A percentile compares a stretch with the other conserved stretches of the same genome.
Conservation (phyloP, 2,329 filamentous ascomycete species). For the Dactylellina leptospora region DNA sequence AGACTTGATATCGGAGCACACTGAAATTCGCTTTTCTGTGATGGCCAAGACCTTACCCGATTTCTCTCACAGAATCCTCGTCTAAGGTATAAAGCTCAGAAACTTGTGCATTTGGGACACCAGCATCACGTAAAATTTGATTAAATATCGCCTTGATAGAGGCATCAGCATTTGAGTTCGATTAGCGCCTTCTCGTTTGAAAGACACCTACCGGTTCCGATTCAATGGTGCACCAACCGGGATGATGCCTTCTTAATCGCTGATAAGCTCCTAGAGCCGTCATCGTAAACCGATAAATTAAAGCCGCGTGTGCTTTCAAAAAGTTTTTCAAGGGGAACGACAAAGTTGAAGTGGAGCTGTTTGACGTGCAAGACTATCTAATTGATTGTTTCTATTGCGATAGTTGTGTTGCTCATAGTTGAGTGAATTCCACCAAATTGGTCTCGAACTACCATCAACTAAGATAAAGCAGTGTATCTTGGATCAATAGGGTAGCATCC, state of each 20-base stretch:
- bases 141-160: slow-evolving; percentile 78
- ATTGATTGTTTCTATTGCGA: too few relatives aligned
- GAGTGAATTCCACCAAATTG: too few relatives aligned
- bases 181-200: not conserved
- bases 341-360: too few relatives aligned
- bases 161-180: not conserved
- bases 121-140: slow-evolving; percentile 79
- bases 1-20: not conserved
- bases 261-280: slow-evolving; percentile 27
- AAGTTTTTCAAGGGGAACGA: too few relatives aligned
- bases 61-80: slow-evolving; percentile 68
- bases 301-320: too few relatives aligned
- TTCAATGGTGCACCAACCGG: slow-evolving; percentile 56
- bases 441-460: too few relatives aligned
- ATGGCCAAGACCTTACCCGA: slow-evolving; percentile 66
- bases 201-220: slow-evolving; percentile 52
- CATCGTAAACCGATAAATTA: too few relatives aligned
- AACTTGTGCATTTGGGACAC: slow-evolving; percentile 76
- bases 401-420: too few relatives aligned
- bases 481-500: too few relatives aligned
- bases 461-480: too few relatives aligned
- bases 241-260: slow-evolving; percentile 13
- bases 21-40: not conserved
- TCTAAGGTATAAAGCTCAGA: slow-evolving; percentile 81
- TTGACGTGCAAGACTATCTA: too few relatives aligned